Percentiles rank a stretch among this genome's conserved stretches.
These are phyloP conservation scores for Vanderwaltozyma yarrowii DNA, from an alignment of 805 yeast species.

Conservation along the genomic window DNA sequence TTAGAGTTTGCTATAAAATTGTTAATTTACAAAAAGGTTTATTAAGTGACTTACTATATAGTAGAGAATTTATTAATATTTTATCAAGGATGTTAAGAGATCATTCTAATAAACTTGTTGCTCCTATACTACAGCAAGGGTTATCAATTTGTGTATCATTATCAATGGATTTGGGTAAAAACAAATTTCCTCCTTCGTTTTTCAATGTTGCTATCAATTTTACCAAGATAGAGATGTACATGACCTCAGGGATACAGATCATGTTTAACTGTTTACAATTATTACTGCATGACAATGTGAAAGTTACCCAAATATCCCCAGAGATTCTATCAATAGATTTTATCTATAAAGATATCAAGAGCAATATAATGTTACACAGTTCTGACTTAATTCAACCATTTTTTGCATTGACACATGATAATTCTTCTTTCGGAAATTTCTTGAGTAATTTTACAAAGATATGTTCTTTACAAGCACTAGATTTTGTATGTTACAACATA, in stretches of 20 bases:
- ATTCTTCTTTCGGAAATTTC: conserved; percentile 19
- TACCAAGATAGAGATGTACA: conserved; percentile 8
- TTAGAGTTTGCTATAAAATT: conserved; percentile 19
- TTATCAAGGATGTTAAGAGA: conserved; percentile 4
- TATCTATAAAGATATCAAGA: conserved; percentile 1
- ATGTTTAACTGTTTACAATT: conserved; percentile 17
- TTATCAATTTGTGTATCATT: conserved; percentile 1
- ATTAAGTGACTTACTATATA: conserved; percentile 6
- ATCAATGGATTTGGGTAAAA: background rate
- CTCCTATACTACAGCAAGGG: conserved; percentile 1
- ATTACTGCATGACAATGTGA: conserved; percentile 10
- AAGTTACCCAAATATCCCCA: conserved; percentile 3
- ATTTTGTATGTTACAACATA: conserved; percentile 11
- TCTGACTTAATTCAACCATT: conserved; percentile 12
- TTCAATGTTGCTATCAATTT: conserved; percentile 2
- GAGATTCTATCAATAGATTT: conserved; percentile 7
- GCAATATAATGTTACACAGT: background rate
- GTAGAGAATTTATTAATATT: conserved; percentile 9
- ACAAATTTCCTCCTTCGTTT: conserved; percentile 1
- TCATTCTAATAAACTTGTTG: conserved; percentile 1
- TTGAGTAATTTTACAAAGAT: conserved; percentile 19
- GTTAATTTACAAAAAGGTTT: conserved; percentile 12
- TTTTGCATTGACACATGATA: conserved; percentile 14
- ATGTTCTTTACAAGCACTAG: conserved; percentile 17
- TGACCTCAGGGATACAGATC: conserved; percentile 14